phyloP scores from a whole-genome alignment of 352 stramenopile genomes.

The Pythium aquatile region DNA sequence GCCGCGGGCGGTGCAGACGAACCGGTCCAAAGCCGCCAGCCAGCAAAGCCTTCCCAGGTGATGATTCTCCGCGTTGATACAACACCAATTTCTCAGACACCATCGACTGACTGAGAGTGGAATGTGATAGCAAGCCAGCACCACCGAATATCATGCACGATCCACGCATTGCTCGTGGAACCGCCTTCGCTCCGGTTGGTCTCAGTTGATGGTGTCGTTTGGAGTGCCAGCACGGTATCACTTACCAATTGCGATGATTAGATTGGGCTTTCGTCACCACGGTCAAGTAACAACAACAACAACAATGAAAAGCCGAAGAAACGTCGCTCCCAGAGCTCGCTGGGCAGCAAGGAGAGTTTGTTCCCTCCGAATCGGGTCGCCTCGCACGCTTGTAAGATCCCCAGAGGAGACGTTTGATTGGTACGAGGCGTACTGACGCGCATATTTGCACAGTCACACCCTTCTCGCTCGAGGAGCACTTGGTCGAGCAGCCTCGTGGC shows the following conservation, averaged over 20 bases:
- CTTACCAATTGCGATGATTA: conserved; percentile 3
- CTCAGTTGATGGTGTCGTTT: not conserved
- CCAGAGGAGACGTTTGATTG: too few species aligned
- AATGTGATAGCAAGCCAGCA: conserved; percentile 25
- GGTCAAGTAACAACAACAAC: conserved; percentile 20
- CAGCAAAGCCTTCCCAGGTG: not conserved
- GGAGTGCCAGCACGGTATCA: not conserved
- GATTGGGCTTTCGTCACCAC: conserved; percentile 15
- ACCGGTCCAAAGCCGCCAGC: conserved; percentile 37
- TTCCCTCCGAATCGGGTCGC: conserved; percentile 34
- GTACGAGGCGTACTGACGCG: too few species aligned
- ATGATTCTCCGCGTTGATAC: not conserved
- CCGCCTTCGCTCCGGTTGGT: conserved; percentile 58
- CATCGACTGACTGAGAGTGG: not conserved
- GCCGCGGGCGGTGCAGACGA: conserved; percentile 66
- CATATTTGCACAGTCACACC: conserved; percentile 36
- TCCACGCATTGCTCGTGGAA: conserved; percentile 57
- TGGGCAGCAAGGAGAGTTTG: conserved; percentile 28
- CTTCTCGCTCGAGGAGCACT: conserved; percentile 54
- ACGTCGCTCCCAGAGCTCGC: conserved; percentile 28
- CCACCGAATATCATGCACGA: conserved; percentile 79
- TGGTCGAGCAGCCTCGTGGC: conserved; percentile 54
- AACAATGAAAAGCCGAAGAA: conserved; percentile 34
- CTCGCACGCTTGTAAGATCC: conserved; percentile 38
- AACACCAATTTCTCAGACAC: not conserved